Evolutionary conservation across 352 stramenopile genomes (phyloP), one percentile per base, ranked within the genome.

Genomic region (Salisapilia sapeloensis): DNA sequence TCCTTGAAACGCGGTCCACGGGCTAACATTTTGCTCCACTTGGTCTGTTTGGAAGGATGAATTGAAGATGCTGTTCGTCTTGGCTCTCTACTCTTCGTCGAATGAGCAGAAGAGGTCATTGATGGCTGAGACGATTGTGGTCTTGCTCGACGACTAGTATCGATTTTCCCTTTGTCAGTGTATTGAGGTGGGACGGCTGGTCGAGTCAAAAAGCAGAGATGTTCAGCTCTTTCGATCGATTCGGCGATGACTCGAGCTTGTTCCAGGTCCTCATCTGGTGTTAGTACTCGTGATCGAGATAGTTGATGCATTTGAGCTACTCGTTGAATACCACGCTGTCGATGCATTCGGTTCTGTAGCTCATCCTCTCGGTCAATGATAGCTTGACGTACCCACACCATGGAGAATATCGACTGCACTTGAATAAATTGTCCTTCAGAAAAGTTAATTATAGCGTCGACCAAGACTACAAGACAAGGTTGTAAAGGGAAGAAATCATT

Each of bases 21-120:
- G n/a, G 46, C 24, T 7, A 52, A 22, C 39, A 52, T 48, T 26
- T 52, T 40, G 13, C 38, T 48, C 44, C 44, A 48, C 14, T 52
- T 52, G 13, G 38, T 44, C 6, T 24, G 11, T 18, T 18, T 14
- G 11, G 6, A 4, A 40, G 38, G 29, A 47, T 39, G 33, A 38
- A 47, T 27, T 24, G 24, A 19, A 46, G 19, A 2, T 42, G 34
- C 9, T 28, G 19, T 13, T 13, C 6, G 17, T 37, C 17, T 6
- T 42, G 15, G 13, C 20, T 6, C 5, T n/a, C n/a, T n/a, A n/a
- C n/a, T n/a, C n/a, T n/a, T n/a, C n/a, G n/a, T n/a, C n/a, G n/a
- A n/a, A n/a, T n/a, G n/a, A n/a, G n/a, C n/a, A n/a, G n/a, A n/a
- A n/a, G n/a, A n/a, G n/a, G n/a, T n/a, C n/a, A n/a, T n/a, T n/a